A percentile compares a stretch with the other conserved stretches of the same genome.
Evolutionary conservation across 345 rosid genomes (phyloP).

Genomic region (Sisymbrium altissimum): DNA sequence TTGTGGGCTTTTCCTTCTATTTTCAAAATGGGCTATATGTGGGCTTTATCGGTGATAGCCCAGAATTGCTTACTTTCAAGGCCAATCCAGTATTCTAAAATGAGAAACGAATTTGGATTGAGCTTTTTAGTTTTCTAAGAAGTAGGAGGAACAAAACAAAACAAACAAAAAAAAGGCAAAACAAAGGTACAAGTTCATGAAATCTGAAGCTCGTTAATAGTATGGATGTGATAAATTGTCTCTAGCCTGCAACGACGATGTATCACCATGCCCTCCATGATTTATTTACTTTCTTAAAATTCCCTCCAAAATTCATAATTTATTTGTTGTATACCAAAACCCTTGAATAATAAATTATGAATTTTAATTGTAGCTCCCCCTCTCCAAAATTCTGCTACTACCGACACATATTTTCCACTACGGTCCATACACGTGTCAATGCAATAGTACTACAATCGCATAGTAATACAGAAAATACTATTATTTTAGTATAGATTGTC

Average conservation of each 20-base stretch:
- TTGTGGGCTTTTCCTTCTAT: no score
- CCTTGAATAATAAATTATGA: neutral
- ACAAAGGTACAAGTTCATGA: neutral
- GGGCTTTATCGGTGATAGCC: no score
- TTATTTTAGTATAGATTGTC: neutral
- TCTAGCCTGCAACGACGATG: neutral
- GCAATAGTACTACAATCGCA: neutral
- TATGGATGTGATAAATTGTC: slow-evolving; percentile 12
- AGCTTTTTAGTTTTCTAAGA: no score
- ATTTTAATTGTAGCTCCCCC: neutral
- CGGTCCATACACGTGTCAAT: slow-evolving; percentile 20
- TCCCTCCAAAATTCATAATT: neutral
- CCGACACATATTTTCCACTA: slow-evolving; percentile 30
- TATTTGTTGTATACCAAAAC: neutral
- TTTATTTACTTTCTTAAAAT: neutral
- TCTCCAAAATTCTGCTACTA: slow-evolving; percentile 1
- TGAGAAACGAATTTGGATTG: no score
- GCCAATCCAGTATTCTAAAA: no score
- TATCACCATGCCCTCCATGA: slow-evolving; percentile 7
- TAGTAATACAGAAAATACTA: neutral
- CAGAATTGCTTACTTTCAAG: no score
- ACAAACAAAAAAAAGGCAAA: neutral
- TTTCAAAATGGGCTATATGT: no score
- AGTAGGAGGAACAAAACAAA: no score
- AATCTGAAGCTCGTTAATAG: neutral